Base-by-base conservation (phyloP, 768 basidiomycete genomes). In the Gloeostereum incarnatum region DNA sequence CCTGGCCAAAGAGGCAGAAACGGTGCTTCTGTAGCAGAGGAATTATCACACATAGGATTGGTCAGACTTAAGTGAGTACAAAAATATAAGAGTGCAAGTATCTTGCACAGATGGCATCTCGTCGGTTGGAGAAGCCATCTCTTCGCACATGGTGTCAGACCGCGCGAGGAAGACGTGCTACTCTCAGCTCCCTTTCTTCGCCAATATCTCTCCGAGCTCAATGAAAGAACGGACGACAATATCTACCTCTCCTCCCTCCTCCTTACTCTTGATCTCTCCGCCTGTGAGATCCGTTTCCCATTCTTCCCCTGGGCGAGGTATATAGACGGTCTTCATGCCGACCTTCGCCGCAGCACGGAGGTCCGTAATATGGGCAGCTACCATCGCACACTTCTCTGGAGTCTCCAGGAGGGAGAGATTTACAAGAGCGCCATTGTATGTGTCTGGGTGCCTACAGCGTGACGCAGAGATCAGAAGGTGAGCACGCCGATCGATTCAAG, bases 351-450 rank as follows among this genome's bases (percentile, higher is more conserved):
- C 79, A 0, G 63, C 75, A 1, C 63, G 62, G 9, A 81, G 59
- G 47, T 84, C 81, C 40, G 56, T 62, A 3, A 62, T 60, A 55
- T 83, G 81, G 6, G 78, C 65, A 0, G 81, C 79, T 6, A 83
- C 80, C 71, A 84, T 73, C 2, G 72, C 78, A 26, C 70, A 62
- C 27, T 66, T 65, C 7, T 66, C 46, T 0, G 78, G 71, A 1
- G 62, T 43, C 5, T 56, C 21, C 10, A 49, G 54, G 3, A 78
- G 44, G 1, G 62, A 55, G 6, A 83, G 66, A 44, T 78, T 69
- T 6, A 62, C 58, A 1, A 66, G 52, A 1, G 71, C 69, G 2
- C 65, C 61, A 1, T 64, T 54, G 45, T 82, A 83, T 0, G 69
- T 61, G 29, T 67, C 59, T 6, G 68, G 68, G 49, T 71, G 70